Evolutionary conservation across 371 early-diverging fungal genomes (phyloP), one percentile per base, ranked within the genome.

Genomic region (Saksenaea vasiformis): DNA sequence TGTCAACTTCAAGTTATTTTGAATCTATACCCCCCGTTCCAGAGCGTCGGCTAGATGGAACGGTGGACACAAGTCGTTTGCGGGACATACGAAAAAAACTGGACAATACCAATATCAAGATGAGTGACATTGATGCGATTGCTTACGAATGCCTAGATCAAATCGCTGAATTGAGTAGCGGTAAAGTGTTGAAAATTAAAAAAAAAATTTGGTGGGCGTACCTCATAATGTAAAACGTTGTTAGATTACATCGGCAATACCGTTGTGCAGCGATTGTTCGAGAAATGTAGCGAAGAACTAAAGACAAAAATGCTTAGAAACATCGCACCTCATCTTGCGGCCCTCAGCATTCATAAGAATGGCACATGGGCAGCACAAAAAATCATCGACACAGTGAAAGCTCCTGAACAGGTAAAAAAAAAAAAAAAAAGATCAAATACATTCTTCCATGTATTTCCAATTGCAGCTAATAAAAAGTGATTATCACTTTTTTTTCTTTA

Each of bases 291-390:
- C 38, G 86, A 89, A 36, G 77, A 76, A 13, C 86, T 88, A 65
- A 80, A 80, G 59, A 75, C 83, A 9, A 67, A 54, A 31, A 82
- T 89, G 79, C 64, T 85, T 13, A 68, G 70, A 34, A 71, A 69
- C 17, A 82, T 95, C 57, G 86, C 86, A 0, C 90, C 91, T 31
- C 85, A 93, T 70, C 79, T 95, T 66, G 90, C 95, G 8, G 75
- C 93, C 2, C 87, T 95, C 31, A 92, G 94, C 55, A 79, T 93
- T 38, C 96, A 95, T 47, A 96, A 96, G 77, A 93, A 95, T 68
- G 96, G 96, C 31, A 95, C 96, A 1, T 95, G 96, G 96, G 95
- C 92, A 0, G 87, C 94, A 58, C 96, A 95, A 69, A 92, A 92
- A 70, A 87, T 95, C 51, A 93, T 95, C 58, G 95, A 94, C 60